A percentile compares a stretch with the other conserved stretches of the same genome.
Conservation (phyloP, 352 stramenopile genomes). For the Pythium monospermum region DNA sequence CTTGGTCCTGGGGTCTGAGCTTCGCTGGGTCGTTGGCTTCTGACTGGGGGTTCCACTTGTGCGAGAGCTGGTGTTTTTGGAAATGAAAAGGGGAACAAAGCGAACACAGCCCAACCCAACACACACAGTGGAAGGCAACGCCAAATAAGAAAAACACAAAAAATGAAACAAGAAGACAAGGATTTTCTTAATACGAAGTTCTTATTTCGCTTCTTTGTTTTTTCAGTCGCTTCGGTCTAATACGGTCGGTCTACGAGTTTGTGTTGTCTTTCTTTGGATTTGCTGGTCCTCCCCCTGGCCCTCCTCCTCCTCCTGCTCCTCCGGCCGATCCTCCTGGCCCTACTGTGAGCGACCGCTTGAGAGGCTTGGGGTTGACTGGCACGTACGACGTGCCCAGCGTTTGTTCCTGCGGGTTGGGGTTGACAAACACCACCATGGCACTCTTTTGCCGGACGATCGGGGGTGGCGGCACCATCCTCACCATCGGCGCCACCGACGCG, state of each 20-base stretch:
- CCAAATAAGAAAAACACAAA: not conserved
- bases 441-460: slow-evolving; percentile 8
- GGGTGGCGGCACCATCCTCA: not conserved
- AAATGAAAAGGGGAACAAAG: too few species aligned
- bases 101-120: too few species aligned
- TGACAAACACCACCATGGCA: slow-evolving; percentile 22
- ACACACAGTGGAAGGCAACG: not conserved
- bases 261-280: not conserved
- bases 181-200: too few species aligned
- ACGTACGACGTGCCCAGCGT: slow-evolving; percentile 23
- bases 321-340: not conserved
- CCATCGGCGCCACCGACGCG: slow-evolving; percentile 18
- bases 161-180: not conserved
- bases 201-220: too few species aligned
- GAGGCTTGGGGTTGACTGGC: slow-evolving; percentile 17
- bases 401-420: slow-evolving; percentile 22
- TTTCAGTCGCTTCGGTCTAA: too few species aligned
- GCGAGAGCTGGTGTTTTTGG: not conserved
- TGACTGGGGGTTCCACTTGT: too few species aligned
- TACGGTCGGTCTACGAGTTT: too few species aligned
- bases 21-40: too few species aligned
- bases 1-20: too few species aligned
- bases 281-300: not conserved
- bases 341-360: not conserved
- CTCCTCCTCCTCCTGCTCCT: not conserved